Conservation (phyloP, 306 rosid species). For the Fagus sylvatica region DNA sequence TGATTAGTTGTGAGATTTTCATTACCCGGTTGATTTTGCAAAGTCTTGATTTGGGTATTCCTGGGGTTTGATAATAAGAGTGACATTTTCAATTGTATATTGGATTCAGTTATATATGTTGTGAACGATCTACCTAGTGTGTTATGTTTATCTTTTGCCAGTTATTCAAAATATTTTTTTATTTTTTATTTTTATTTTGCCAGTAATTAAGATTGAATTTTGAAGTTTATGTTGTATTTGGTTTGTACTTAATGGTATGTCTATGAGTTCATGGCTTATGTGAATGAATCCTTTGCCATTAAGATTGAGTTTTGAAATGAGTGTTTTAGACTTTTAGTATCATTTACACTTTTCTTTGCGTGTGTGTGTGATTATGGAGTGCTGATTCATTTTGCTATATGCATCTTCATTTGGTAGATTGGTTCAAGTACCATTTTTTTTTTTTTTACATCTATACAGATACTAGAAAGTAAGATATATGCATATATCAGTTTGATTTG, state of each 20-base stretch:
- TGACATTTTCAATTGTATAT: neutral
- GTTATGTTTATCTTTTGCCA: too few relatives aligned
- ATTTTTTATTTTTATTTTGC: too few relatives aligned
- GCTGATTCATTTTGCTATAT: neutral
- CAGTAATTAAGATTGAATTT: neutral
- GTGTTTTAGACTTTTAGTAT: neutral
- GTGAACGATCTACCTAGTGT: too few relatives aligned
- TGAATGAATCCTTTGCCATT: conserved; percentile 2
- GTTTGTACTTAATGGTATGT: conserved; percentile 6
- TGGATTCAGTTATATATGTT: neutral
- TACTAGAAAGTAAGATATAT: too few relatives aligned
- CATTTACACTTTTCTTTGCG: neutral
- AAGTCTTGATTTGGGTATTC: neutral
- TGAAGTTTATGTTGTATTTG: neutral
- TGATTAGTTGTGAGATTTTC: neutral
- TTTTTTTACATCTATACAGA: too few relatives aligned
- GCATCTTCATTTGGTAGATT: too few relatives aligned
- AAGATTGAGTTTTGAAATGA: conserved; percentile 9
- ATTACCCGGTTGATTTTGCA: neutral
- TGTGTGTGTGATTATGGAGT: neutral
- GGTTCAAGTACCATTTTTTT: too few relatives aligned
- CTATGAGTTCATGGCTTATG: neutral
- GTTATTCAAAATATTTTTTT: too few relatives aligned
- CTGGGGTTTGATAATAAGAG: neutral
- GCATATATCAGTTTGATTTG: neutral